phyloP scores from a whole-genome alignment of 1,284 basidiomycete species.

The Cystobasidium slooffiae region DNA sequence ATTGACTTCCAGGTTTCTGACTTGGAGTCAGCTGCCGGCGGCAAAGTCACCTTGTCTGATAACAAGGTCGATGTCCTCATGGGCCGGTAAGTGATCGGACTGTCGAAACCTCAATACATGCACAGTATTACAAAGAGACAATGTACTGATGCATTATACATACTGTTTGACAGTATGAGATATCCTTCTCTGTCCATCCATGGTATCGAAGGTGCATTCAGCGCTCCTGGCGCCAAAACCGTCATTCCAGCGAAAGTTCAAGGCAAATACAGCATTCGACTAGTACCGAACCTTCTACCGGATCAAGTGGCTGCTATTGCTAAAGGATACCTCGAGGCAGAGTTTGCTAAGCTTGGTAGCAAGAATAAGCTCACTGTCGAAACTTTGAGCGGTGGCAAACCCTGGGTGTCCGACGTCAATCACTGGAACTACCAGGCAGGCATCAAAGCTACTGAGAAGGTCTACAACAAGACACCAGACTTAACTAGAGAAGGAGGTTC shows the following conservation, averaged over 20 bases:
- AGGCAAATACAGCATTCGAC: conserved; percentile 89
- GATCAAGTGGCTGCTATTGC: conserved; percentile 75
- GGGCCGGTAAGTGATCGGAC: conserved; percentile 63
- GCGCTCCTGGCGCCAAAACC: conserved; percentile 64
- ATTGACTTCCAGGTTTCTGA: conserved; percentile 72
- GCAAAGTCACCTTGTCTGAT: conserved; percentile 71
- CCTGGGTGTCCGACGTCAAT: conserved; percentile 78
- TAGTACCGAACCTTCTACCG: conserved; percentile 85
- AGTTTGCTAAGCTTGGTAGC: conserved; percentile 79
- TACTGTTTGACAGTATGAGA: no score
- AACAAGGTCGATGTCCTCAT: conserved; percentile 86
- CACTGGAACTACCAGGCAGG: conserved; percentile 98
- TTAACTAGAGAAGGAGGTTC: conserved; percentile 86
- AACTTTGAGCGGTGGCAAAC: conserved; percentile 78
- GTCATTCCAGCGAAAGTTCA: conserved; percentile 90
- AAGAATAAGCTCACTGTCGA: conserved; percentile 78
- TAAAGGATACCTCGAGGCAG: conserved; percentile 68
- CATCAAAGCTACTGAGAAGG: conserved; percentile 75
- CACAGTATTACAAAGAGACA: neutral
- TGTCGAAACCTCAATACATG: conserved; percentile 42
- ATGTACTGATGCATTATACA: no score
- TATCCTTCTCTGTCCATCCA: conserved; percentile 88
- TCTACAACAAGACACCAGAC: conserved; percentile 83
- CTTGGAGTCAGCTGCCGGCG: conserved; percentile 80
- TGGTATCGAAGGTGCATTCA: conserved; percentile 97